phyloP scores from a whole-genome alignment of 1,284 basidiomycete genomes.

The Heterobasidion annosum region DNA sequence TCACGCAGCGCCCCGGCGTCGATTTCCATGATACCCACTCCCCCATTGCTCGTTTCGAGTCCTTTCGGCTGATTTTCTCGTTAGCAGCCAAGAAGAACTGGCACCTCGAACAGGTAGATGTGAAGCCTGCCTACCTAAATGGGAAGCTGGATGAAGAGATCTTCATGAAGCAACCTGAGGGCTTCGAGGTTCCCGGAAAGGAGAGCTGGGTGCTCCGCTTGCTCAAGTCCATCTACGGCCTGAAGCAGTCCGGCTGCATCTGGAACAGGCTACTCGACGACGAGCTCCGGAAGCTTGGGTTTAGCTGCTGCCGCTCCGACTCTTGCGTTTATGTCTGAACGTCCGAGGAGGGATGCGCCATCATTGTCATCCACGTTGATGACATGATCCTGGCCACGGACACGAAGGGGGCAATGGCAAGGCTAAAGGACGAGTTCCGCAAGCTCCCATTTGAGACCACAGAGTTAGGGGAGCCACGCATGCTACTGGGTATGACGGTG shows the following conservation, averaged over 20 bases:
- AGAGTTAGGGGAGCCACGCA: neutral
- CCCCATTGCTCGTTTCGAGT: slow-evolving; percentile 17
- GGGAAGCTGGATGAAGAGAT: slow-evolving; percentile 12
- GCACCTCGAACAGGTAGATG: slow-evolving; percentile 19
- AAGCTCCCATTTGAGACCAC: neutral
- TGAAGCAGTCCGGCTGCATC: slow-evolving; percentile 18
- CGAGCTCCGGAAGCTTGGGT: slow-evolving; percentile 5
- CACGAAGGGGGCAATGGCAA: neutral
- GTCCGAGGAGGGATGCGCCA: slow-evolving; percentile 1
- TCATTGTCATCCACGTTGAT: slow-evolving; percentile 17
- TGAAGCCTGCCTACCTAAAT: slow-evolving; percentile 18
- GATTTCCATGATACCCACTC: slow-evolving; percentile 19
- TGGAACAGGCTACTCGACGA: slow-evolving; percentile 13
- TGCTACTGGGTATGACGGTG: neutral
- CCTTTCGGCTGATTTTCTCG: slow-evolving; percentile 14
- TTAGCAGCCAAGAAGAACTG: slow-evolving; percentile 14
- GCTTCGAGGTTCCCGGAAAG: slow-evolving; percentile 3
- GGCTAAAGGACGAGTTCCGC: neutral
- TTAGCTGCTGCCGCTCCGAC: slow-evolving; percentile 9
- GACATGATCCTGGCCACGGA: slow-evolving; percentile 10
- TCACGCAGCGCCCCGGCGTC: slow-evolving; percentile 13
- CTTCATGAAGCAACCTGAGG: slow-evolving; percentile 13
- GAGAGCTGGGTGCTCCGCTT: slow-evolving; percentile 4
- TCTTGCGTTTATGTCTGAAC: slow-evolving; percentile 10
- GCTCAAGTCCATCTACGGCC: slow-evolving; percentile 15